A percentile compares a stretch with the other conserved stretches of the same genome.
These are phyloP conservation scores for Solanum tacnaense DNA, from an alignment of 257 asterid species.

Conservation along the genomic window DNA sequence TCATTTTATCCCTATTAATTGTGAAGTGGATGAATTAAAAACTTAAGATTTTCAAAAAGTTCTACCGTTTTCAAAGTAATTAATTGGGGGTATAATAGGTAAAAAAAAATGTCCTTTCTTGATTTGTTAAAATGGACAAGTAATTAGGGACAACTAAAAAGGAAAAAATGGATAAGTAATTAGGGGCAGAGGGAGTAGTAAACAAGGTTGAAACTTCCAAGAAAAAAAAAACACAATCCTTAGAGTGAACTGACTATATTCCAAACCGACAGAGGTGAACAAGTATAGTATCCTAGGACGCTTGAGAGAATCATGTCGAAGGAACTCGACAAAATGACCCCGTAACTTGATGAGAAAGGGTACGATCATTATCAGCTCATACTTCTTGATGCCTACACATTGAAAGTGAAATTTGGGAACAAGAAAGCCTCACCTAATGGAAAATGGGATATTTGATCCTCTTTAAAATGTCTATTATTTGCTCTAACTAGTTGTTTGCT, in stretches of 20 bases:
- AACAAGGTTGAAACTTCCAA: background rate
- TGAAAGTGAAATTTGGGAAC: background rate
- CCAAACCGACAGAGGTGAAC: background rate
- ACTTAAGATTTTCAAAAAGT: no score
- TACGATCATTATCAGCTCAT: constrained; percentile 25
- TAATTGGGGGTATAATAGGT: no score
- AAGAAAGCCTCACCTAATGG: background rate
- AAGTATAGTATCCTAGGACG: background rate
- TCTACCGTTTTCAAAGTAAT: no score
- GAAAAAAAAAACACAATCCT: background rate
- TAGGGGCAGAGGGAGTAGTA: background rate
- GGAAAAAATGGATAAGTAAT: no score
- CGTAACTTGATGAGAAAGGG: background rate
- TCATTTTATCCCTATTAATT: no score
- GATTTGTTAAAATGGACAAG: no score
- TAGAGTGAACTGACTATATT: background rate
- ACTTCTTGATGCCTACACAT: constrained; percentile 22
- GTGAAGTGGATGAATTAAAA: no score
- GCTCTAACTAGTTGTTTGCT: background rate
- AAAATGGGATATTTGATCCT: background rate
- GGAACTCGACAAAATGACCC: background rate
- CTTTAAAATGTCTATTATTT: background rate
- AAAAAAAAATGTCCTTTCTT: no score
- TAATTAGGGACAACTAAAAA: no score
- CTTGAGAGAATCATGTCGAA: background rate